These are phyloP conservation scores for Talaromyces sp. DNA, from an alignment of 2,329 filamentous ascomycete species.

Conservation along the genomic window DNA sequence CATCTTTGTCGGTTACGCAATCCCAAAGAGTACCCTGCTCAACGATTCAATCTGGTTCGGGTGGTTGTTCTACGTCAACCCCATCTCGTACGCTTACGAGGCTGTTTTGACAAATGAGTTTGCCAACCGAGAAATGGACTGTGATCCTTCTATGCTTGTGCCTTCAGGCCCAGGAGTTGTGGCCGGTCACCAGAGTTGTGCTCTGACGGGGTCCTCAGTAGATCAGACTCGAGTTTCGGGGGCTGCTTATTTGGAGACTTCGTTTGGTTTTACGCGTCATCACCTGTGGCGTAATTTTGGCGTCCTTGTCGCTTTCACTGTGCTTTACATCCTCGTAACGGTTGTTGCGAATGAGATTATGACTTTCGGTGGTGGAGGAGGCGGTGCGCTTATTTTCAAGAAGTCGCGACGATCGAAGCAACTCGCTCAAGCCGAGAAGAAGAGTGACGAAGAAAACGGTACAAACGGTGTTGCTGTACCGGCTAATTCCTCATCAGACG, in stretches of 20 bases:
- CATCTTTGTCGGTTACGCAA: conserved; percentile 66
- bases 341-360: conserved; percentile 67
- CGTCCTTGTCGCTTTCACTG: conserved; percentile 69
- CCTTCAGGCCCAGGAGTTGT: conserved; percentile 52
- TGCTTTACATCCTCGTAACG: conserved; percentile 71
- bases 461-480: not conserved
- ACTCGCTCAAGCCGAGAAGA: conserved; percentile 26
- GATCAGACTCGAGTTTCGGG: conserved; percentile 53
- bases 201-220: conserved; percentile 55
- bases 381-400: conserved; percentile 70
- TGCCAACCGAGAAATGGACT: conserved; percentile 54
- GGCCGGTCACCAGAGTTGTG: conserved; percentile 59
- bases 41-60: conserved; percentile 63
- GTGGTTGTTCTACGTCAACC: conserved; percentile 53
- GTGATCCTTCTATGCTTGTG: conserved; percentile 58
- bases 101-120: conserved; percentile 67
- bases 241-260: conserved; percentile 51
- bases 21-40: conserved; percentile 60
- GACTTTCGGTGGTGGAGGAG: conserved; percentile 58
- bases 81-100: conserved; percentile 62
- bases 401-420: conserved; percentile 51
- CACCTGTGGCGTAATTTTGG: conserved; percentile 73
- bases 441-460: conserved; percentile 17
- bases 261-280: conserved; percentile 55
- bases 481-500: not conserved